Evolutionary conservation across 2,329 filamentous ascomycete genomes (phyloP).

Genomic region (Aspergillus niger): DNA sequence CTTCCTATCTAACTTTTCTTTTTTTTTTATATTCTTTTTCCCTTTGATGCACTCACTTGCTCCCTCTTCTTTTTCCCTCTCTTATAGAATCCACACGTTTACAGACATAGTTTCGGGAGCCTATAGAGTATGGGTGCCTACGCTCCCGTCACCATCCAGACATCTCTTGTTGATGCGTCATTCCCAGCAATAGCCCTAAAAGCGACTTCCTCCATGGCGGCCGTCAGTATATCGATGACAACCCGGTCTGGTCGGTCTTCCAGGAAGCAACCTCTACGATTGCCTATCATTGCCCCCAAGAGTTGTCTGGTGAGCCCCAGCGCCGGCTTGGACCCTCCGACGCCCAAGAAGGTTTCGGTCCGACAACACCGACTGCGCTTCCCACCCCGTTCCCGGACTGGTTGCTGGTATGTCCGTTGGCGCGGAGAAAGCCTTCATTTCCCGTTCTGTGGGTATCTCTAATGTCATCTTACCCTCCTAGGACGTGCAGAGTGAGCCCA

Average conservation of each 20-base stretch:
- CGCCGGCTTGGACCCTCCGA: constrained; percentile 13
- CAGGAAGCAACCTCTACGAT: constrained; percentile 39
- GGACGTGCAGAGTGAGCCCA: constrained; percentile 47
- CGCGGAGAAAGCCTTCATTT: neutral
- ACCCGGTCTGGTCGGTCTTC: constrained; percentile 40
- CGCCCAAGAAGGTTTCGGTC: constrained; percentile 34
- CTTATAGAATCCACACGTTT: neutral
- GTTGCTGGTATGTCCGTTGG: constrained; percentile 51
- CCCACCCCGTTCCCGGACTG: constrained; percentile 56
- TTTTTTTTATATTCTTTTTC: neutral
- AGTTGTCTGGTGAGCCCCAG: constrained; percentile 36
- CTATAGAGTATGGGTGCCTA: neutral
- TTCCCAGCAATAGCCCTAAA: neutral
- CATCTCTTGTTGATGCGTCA: neutral
- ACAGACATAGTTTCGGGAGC: neutral
- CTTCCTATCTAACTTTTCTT: neutral
- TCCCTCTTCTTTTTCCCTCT: too few species aligned
- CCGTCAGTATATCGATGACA: constrained; percentile 39
- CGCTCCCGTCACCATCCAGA: neutral
- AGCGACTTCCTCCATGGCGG: constrained; percentile 30
- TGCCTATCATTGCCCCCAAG: constrained; percentile 51
- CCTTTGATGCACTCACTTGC: neutral
- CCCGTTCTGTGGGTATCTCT: constrained; percentile 9
- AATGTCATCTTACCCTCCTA: constrained; percentile 23
- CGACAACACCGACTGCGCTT: constrained; percentile 48